phyloP scores from a whole-genome alignment of 1,284 basidiomycete species.

The Anthracocystis walkeri region DNA sequence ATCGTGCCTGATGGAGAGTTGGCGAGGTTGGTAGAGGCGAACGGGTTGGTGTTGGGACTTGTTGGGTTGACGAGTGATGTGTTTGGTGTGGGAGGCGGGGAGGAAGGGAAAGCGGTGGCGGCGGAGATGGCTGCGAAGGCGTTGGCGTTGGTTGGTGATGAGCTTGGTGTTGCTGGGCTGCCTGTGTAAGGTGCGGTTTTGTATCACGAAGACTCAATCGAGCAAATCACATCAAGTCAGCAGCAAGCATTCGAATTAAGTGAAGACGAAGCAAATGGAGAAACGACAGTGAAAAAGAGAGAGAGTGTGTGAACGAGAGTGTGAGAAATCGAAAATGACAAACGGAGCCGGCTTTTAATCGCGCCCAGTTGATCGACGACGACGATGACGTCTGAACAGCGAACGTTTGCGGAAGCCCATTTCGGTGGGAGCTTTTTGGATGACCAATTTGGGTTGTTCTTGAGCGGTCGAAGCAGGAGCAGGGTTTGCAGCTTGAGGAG shows the following conservation, averaged over 20 bases:
- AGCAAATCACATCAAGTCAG: not conserved
- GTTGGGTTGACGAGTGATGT: conserved; percentile 22
- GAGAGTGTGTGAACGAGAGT: not conserved
- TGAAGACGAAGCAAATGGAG: not conserved
- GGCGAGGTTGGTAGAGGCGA: conserved; percentile 6
- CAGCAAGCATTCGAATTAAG: not conserved
- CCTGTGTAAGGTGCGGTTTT: not conserved
- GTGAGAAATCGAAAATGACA: not conserved
- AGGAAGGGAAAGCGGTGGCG: conserved; percentile 5
- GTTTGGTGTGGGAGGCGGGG: not conserved
- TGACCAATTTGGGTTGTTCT: not conserved
- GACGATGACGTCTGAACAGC: not conserved
- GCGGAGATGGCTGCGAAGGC: conserved; percentile 30
- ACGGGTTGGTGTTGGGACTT: conserved; percentile 23
- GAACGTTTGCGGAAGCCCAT: conserved; percentile 38
- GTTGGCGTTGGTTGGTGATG: conserved; percentile 22
- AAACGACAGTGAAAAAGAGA: not conserved
- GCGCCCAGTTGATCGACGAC: not conserved
- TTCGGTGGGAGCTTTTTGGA: conserved; percentile 21
- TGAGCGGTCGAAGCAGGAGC: not conserved
- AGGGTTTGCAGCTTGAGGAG: not conserved
- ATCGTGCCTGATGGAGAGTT: conserved; percentile 17
- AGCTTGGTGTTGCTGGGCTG: conserved; percentile 17
- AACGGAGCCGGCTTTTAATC: not conserved
- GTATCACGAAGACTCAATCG: not conserved